Base-by-base conservation (phyloP, 1,139 yeast genomes). In the Lodderomyces parapsilosis region DNA sequence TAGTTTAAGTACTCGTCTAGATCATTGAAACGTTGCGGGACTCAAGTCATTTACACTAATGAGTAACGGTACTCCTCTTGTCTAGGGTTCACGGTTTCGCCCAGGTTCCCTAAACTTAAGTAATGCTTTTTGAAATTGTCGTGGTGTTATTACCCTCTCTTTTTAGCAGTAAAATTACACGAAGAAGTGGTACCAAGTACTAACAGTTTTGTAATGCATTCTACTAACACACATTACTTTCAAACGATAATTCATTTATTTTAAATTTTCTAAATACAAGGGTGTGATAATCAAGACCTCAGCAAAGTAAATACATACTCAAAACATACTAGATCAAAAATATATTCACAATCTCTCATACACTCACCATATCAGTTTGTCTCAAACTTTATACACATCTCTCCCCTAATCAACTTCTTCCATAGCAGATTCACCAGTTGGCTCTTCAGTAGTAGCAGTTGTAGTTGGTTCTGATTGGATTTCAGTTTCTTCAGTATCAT, bases 351-450 rank as follows among this genome's bases (percentile, higher is more conserved):
- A 33, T 13, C 15, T 13, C 15, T 33, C 25, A 33, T 33, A 33
- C 19, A 33, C 35, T 17, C 24, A 19, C 11, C 36, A 33, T 4
- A 27, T 11, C n/a, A 32, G 18, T 4, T 11, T 8, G n/a, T 35
- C 28, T n/a, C 9, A 22, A 6, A 22, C 6, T 22, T 24, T 8
- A 9, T 22, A 6, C 6, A 22, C 30, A 13, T 22, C 30, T 20
- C 9, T 13, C 31, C 6, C 52, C 59, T 88, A 94, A 75, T 93
- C 99, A 70, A 93, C 97, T 77, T 93, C 99, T 81, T 93, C 99
- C 98, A 93, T 91, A 65, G 93, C 96, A 56, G 96, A 86, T 78
- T 90, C 98, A 62, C 80, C 85, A 59, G 81, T 81, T 49, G 75
- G 81, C 55, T 79, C 86, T 58, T 78, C 83, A 50, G 81, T 67